Conservation (phyloP, 176 grass and related monocot species). For the Oryza punctata region DNA sequence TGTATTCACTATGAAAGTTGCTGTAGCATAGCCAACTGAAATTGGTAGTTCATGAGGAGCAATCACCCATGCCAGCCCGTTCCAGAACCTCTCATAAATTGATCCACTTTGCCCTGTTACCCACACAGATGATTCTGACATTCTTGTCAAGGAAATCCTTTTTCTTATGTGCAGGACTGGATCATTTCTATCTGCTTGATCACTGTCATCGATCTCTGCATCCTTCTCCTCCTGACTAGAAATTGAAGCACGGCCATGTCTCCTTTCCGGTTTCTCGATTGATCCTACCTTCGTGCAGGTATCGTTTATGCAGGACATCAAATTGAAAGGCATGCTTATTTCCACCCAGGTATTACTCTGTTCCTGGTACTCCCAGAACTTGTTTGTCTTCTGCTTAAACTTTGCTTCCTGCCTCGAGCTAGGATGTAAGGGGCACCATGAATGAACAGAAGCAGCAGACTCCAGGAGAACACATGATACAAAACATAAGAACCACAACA, state of each 20-base stretch:
- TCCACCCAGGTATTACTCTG: slow-evolving; percentile 94
- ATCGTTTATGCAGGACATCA: slow-evolving; percentile 86
- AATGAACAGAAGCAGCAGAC: slow-evolving; percentile 54
- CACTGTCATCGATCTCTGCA: slow-evolving; percentile 18
- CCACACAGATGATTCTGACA: slow-evolving; percentile 97
- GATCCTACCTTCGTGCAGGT: slow-evolving; percentile 88
- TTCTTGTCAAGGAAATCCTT: slow-evolving; percentile 83
- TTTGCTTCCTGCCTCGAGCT: slow-evolving; percentile 50
- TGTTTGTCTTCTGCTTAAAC: slow-evolving; percentile 82
- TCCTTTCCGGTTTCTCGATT: slow-evolving; percentile 46
- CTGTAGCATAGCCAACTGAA: slow-evolving; percentile 58
- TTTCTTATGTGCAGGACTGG: slow-evolving; percentile 61
- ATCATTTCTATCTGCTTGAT: slow-evolving; percentile 31
- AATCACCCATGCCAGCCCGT: slow-evolving; percentile 89
- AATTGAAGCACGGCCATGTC: slow-evolving; percentile 30
- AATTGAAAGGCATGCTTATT: slow-evolving; percentile 73
- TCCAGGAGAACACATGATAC: slow-evolving; percentile 41
- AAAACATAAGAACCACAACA: slow-evolving; percentile 37
- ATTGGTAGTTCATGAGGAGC: slow-evolving; percentile 89
- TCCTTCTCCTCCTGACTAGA: slow-evolving; percentile 28
- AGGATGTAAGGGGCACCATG: slow-evolving; percentile 53
- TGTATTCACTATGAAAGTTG: slow-evolving; percentile 89
- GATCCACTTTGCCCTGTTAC: slow-evolving; percentile 93
- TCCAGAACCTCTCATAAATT: slow-evolving; percentile 98
- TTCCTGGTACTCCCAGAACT: slow-evolving; percentile 89